These are phyloP conservation scores for Beauveria caledonica DNA, from an alignment of 2,329 filamentous ascomycete species.

Conservation along the genomic window DNA sequence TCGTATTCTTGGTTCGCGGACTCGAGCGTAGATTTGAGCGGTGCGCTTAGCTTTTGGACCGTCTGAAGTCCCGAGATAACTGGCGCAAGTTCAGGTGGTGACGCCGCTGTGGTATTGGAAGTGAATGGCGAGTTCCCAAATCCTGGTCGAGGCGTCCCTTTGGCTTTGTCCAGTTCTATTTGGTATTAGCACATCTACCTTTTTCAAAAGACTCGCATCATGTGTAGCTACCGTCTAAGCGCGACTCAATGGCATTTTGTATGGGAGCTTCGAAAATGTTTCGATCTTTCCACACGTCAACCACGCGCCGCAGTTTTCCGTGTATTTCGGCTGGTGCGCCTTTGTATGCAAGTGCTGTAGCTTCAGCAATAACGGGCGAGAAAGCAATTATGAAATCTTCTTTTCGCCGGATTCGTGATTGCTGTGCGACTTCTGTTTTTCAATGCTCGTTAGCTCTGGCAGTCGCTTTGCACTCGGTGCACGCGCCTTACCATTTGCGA, in stretches of 20 bases:
- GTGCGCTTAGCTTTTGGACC: constrained; percentile 62
- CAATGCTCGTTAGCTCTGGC: background rate
- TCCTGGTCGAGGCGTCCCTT: constrained; percentile 42
- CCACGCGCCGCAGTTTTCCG: constrained; percentile 74
- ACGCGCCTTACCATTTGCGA: constrained; percentile 70
- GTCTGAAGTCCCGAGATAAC: constrained; percentile 68
- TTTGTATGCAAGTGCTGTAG: constrained; percentile 84
- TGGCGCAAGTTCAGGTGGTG: constrained; percentile 55
- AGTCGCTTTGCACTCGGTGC: background rate
- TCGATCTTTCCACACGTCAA: constrained; percentile 90
- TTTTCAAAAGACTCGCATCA: no score
- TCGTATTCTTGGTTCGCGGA: constrained; percentile 75
- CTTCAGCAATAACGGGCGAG: constrained; percentile 84
- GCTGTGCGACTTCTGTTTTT: constrained; percentile 77
- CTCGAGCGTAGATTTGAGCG: constrained; percentile 57
- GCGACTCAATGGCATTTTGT: constrained; percentile 70
- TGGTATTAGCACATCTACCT: constrained; percentile 13
- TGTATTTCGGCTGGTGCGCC: constrained; percentile 81
- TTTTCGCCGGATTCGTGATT: constrained; percentile 87
- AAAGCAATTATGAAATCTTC: constrained; percentile 90
- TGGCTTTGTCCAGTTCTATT: constrained; percentile 54
- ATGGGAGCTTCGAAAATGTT: constrained; percentile 75
- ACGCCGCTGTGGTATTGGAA: constrained; percentile 37
- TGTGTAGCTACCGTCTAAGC: constrained; percentile 61
- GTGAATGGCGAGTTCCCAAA: constrained; percentile 53